Base-by-base conservation (phyloP, 192 early-diverging fungal species). In the Entomortierella chlamydospora region DNA sequence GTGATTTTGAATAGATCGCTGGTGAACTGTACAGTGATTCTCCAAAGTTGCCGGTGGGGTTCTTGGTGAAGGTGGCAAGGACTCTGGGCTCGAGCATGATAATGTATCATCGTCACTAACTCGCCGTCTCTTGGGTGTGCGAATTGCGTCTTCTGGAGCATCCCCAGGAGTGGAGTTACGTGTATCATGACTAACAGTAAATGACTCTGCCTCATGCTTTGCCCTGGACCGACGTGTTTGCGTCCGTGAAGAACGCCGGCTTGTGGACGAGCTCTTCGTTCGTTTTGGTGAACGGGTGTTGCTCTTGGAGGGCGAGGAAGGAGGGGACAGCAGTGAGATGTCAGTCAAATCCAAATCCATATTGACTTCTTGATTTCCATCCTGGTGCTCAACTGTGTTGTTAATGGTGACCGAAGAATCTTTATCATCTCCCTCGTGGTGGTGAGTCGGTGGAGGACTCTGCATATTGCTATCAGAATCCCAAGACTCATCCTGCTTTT, bases 61-160 rank as follows among this genome's bases (percentile, higher is more conserved):
- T 58, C 50, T 66, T 12, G 72, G 72, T 1, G 72, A 74, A 18
- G 72, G 58, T 12, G 72, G 72, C 8, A 57, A 74, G 0, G 72
- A 74, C 49, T 74, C 72, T 1, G 72, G 64, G 23, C 72, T 74
- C 4, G 72, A 74, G 25, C 61, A 63, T 12, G 64, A 67, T 5
- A 64, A 74, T 0, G 50, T n/a, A 37, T 74, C 72, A 4, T 74
- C 72, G 4, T 67, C 72, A 30, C 63, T 74, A 18, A 47, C 37
- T 34, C 59, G 47, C 4, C 64, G 26, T 3, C 72, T 57, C 29
- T 74, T 74, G 1, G 57, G n/a, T 0, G 66, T 45, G 23, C 42
- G 59, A 4, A 28, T 39, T 26, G 8, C 6, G 15, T 28, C 26
- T 13, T 61, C 49, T 23, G 13, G 50, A n/a, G 31, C 10, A 45